Evolutionary conservation across 257 asterid genomes (phyloP).

Genomic region (Penstemon davidsonii): DNA sequence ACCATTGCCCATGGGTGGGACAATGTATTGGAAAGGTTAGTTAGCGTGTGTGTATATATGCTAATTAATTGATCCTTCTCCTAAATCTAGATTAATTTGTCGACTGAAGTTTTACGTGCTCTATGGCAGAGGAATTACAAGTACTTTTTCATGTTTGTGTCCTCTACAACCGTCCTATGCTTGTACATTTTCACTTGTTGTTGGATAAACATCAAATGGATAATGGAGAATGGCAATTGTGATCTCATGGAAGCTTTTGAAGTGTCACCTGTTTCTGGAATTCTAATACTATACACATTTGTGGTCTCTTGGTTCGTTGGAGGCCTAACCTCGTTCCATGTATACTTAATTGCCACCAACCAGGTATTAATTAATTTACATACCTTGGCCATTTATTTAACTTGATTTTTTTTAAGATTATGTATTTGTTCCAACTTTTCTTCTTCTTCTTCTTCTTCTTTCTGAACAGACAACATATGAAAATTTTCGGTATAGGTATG

Average conservation of each 20-base stretch:
- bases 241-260: slow-evolving; percentile 49
- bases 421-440: neutral
- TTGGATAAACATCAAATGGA: slow-evolving; percentile 44
- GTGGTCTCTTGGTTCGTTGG: slow-evolving; percentile 79
- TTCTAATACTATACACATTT: slow-evolving; percentile 59
- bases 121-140: slow-evolving; percentile 67
- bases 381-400: neutral
- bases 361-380: slow-evolving; percentile 44
- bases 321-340: slow-evolving; percentile 78
- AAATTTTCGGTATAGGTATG: slow-evolving; percentile 56
- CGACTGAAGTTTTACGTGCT: neutral
- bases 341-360: slow-evolving; percentile 59
- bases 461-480: slow-evolving; percentile 67
- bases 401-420: neutral
- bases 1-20: slow-evolving; percentile 92
- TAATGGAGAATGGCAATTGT: slow-evolving; percentile 39
- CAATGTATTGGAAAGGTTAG: slow-evolving; percentile 82
- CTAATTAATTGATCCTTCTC: neutral
- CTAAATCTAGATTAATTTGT: neutral
- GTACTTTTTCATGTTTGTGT: slow-evolving; percentile 65
- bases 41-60: neutral
- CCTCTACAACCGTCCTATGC: slow-evolving; percentile 65
- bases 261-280: slow-evolving; percentile 56
- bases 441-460: neutral
- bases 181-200: slow-evolving; percentile 51